A percentile compares a stretch with the other conserved stretches of the same genome.
Evolutionary conservation across 192 early-diverging fungal genomes (phyloP).

Genomic region (Phlyctochytrium bullatum): DNA sequence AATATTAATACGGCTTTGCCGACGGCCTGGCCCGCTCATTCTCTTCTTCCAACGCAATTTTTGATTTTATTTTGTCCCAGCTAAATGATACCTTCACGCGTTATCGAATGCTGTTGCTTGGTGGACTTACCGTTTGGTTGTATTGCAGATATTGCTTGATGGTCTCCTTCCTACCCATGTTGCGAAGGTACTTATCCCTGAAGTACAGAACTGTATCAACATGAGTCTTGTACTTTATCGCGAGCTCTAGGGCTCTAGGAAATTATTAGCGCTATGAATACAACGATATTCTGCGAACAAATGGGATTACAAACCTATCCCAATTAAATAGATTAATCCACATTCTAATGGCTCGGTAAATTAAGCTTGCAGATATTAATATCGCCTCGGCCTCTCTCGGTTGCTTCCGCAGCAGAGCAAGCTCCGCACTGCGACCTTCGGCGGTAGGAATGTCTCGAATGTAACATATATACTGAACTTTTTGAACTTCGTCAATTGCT

Average conservation of each 20-base stretch:
- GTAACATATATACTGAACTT: conserved; percentile 59
- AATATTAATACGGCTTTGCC: neutral
- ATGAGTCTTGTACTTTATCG: conserved; percentile 59
- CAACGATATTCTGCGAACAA: neutral
- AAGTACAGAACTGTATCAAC: conserved; percentile 58
- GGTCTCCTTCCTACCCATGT: conserved; percentile 37
- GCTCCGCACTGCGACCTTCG: conserved; percentile 51
- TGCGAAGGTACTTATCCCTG: conserved; percentile 49
- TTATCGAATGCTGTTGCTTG: neutral
- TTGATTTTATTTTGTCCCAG: conserved; percentile 44
- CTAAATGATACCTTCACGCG: conserved; percentile 33
- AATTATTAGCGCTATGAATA: conserved; percentile 3
- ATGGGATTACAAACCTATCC: conserved; percentile 49
- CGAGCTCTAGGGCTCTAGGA: conserved; percentile 54
- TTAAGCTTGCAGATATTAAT: conserved; percentile 44
- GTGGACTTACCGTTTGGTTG: conserved; percentile 32
- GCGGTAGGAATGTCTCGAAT: conserved; percentile 50
- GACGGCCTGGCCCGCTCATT: conserved; percentile 1
- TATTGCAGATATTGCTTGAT: conserved; percentile 54
- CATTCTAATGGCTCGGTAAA: conserved; percentile 52
- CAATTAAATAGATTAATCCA: conserved; percentile 55
- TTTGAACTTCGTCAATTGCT: conserved; percentile 54
- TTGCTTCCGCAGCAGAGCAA: conserved; percentile 51
- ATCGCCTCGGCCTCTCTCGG: conserved; percentile 55
- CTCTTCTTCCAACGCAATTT: conserved; percentile 46